A percentile compares a stretch with the other conserved stretches of the same genome.
Conservation (phyloP, 306 rosid species). For the Sicyos edulis region DNA sequence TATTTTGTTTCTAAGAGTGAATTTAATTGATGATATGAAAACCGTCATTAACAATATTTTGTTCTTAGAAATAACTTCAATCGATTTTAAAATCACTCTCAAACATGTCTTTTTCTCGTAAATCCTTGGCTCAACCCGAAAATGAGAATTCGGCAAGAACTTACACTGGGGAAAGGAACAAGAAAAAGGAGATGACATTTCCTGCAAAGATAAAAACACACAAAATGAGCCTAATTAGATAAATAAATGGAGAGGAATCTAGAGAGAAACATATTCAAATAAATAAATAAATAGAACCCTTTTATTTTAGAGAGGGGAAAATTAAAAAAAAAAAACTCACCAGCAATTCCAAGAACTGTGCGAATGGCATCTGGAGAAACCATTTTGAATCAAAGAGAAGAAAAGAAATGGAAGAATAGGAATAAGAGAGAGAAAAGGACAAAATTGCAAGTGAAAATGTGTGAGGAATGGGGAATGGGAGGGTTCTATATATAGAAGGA, state of each 20-base stretch:
- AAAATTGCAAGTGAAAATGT: background rate
- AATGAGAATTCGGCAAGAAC: constrained; percentile 8
- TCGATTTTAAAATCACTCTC: too few relatives aligned
- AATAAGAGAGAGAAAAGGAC: background rate
- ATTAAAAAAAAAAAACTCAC: constrained; percentile 36
- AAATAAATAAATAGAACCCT: too few relatives aligned
- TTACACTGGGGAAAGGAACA: constrained; percentile 86
- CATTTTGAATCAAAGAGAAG: constrained; percentile 33
- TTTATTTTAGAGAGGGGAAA: too few relatives aligned
- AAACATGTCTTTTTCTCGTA: too few relatives aligned
- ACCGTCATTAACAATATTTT: too few relatives aligned
- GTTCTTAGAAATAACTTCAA: too few relatives aligned
- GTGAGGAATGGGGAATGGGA: constrained; percentile 1
- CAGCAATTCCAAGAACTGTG: constrained; percentile 58
- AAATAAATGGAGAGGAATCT: background rate
- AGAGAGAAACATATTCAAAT: background rate
- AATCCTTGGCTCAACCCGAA: too few relatives aligned
- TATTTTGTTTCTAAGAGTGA: too few relatives aligned
- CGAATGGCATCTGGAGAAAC: constrained; percentile 55
- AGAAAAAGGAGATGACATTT: constrained; percentile 57
- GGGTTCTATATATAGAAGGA: constrained; percentile 14
- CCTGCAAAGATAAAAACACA: constrained; percentile 42
- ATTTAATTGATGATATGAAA: too few relatives aligned
- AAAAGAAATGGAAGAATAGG: background rate
- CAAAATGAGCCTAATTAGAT: background rate